Base-by-base conservation (phyloP, 352 stramenopile species). In the Globisporangium alternatum region DNA sequence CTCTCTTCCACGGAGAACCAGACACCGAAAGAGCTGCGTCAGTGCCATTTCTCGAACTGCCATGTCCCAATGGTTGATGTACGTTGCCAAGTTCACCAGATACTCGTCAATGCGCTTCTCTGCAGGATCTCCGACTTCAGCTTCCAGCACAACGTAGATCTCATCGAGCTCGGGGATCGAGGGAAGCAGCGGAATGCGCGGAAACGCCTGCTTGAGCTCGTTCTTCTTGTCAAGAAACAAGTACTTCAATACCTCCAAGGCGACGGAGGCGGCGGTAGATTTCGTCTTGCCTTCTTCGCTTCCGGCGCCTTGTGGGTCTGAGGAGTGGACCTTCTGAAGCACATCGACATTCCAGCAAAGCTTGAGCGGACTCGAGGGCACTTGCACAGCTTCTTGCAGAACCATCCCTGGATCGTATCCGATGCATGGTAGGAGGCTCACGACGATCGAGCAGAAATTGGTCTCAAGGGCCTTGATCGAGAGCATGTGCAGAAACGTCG, bases 391-490 rank as follows among this genome's bases (percentile, higher is more conserved):
- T 62, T 86, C 67, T 43, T 74, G 54, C 33, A 88, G 63, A 60
- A 86, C 74, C 52, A 67, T 63, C 12, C 65, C 74, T 10, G 75
- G 51, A n/a, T 85, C 75, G 33, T 78, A 67, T 8, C 71, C 77
- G 19, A 95, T 71, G 43, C 84, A 96, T 13, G 88, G 82, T 6
- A 96, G 70, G 28, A 95, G 71, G 45, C 85, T 96, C n/a, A 93
- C 86, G 35, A 96, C 70, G 28, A 96, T 95, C 21, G 88, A 95
- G 60, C 81, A 82, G 45, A 96, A 75, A 51, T 95, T 96, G n/a
- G 75, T 68, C 41, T 91, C 86, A 25, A 96, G 70, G 0, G 88
- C 85, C 70, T 92, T 93, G 17, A 74, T 60, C 22, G 86, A 95
- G 3, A 96, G 70, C 72, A 95, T 83, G 15, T 76, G 81, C 51